Percentiles rank a stretch among this genome's conserved stretches.
These are phyloP conservation scores for Austropuccinia psidii DNA, from an alignment of 1,284 basidiomycete genomes.

Conservation along the genomic window DNA sequence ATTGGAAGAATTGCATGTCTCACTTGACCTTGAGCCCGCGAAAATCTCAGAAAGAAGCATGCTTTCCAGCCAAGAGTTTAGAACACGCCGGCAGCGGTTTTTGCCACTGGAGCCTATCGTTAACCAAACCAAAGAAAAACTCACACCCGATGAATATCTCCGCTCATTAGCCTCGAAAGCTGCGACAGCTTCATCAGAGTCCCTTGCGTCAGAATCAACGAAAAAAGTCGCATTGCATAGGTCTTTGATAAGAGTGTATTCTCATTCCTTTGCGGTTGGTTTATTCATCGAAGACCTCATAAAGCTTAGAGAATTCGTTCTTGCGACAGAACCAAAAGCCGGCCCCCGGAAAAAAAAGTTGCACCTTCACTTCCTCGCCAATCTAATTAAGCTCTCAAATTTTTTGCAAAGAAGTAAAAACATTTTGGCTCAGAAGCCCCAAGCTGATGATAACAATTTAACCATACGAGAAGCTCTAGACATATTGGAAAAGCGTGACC, in stretches of 20 bases:
- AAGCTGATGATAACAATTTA: conserved; percentile 34
- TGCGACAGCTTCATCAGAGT: too few species aligned
- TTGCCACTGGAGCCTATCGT: neutral
- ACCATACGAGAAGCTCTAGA: conserved; percentile 46
- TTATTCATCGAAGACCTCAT: conserved; percentile 14
- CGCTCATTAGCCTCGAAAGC: too few species aligned
- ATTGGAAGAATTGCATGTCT: too few species aligned
- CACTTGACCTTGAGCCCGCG: too few species aligned
- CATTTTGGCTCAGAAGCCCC: neutral
- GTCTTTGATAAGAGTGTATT: conserved; percentile 22
- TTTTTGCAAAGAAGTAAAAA: neutral
- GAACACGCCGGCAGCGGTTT: too few species aligned
- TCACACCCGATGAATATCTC: too few species aligned
- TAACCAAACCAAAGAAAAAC: too few species aligned
- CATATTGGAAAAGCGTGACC: conserved; percentile 41
- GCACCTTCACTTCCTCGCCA: conserved; percentile 47
- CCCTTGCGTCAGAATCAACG: neutral
- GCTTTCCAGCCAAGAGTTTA: too few species aligned
- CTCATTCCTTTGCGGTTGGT: conserved; percentile 16
- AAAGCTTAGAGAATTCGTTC: neutral
- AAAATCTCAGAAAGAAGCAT: too few species aligned
- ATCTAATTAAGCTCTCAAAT: conserved; percentile 23
- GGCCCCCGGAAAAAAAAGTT: conserved; percentile 39
- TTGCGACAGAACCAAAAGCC: neutral
- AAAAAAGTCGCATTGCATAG: conserved; percentile 1